These are phyloP conservation scores for Crucihimalaya himalaica DNA, from an alignment of 345 rosid genomes.

Conservation along the genomic window DNA sequence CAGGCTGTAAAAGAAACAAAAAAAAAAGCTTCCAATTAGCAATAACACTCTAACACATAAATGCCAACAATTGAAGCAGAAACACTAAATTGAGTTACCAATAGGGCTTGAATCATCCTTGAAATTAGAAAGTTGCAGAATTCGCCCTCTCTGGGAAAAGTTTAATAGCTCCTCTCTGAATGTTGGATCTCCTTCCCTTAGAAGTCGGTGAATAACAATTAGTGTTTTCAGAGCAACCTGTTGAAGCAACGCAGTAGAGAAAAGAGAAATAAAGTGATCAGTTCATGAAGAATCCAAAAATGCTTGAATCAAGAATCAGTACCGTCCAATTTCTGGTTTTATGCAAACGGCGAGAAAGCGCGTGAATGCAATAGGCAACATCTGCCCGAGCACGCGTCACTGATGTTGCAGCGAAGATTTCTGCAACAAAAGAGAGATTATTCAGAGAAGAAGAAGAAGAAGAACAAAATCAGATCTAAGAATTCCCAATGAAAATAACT, in stretches of 20 bases:
- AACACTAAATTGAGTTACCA: constrained; percentile 45
- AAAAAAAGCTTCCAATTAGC: not conserved
- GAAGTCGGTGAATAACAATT: constrained; percentile 80
- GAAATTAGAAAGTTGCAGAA: constrained; percentile 89
- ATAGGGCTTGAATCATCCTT: constrained; percentile 99
- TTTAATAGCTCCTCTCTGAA: constrained; percentile 86
- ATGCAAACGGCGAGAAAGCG: constrained; percentile 75
- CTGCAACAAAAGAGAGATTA: constrained; percentile 42
- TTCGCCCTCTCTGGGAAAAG: constrained; percentile 79
- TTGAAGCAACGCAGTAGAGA: constrained; percentile 4
- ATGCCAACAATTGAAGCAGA: not conserved
- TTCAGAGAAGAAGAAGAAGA: not conserved
- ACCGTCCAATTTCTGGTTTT: constrained; percentile 91
- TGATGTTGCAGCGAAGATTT: constrained; percentile 69
- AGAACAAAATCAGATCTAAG: constrained; percentile 34
- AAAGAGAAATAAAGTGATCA: not conserved
- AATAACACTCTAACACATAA: not conserved
- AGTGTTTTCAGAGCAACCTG: constrained; percentile 95
- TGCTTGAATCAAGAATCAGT: not conserved
- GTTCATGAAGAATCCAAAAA: not conserved
- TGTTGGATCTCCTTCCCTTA: constrained; percentile 96
- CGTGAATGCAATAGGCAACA: constrained; percentile 87
- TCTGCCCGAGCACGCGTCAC: constrained; percentile 87
- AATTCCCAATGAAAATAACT: constrained; percentile 17
- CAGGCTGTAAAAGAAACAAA: constrained; percentile 56